These are phyloP conservation scores for Suillus subalutaceus DNA, from an alignment of 768 basidiomycete genomes.

Conservation along the genomic window DNA sequence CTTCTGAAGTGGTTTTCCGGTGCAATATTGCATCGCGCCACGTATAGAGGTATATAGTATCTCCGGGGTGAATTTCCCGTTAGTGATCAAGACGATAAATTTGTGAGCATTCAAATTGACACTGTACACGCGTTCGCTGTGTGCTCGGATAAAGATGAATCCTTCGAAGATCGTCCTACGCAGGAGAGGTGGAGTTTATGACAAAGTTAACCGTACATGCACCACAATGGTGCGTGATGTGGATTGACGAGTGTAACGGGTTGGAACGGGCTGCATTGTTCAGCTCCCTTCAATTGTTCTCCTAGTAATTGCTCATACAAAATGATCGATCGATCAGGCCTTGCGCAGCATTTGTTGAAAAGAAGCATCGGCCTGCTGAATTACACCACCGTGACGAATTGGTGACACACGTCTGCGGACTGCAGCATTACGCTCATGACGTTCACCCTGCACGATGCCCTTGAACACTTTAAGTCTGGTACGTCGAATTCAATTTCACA, in stretches of 20 bases:
- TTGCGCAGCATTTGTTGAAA: neutral
- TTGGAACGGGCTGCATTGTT: neutral
- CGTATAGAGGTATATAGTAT: neutral
- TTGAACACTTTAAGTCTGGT: neutral
- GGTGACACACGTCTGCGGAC: neutral
- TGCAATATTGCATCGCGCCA: neutral
- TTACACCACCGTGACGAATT: neutral
- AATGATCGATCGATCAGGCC: neutral
- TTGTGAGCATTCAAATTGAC: neutral
- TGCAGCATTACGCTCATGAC: neutral
- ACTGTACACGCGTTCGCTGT: neutral
- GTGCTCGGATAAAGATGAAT: neutral
- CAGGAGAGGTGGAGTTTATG: neutral
- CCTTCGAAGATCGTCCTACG: neutral
- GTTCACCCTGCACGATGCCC: neutral
- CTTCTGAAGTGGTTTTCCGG: slow-evolving; percentile 34
- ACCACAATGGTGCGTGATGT: neutral
- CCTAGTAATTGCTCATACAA: neutral
- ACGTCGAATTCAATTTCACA: neutral
- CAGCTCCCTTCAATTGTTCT: neutral
- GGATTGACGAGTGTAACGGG: neutral
- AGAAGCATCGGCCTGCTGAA: neutral
- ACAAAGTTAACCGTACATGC: neutral
- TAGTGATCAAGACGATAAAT: neutral
- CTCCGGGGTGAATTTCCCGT: neutral